phyloP scores from a whole-genome alignment of 2,329 filamentous ascomycete genomes.

The Endothia cerciana region DNA sequence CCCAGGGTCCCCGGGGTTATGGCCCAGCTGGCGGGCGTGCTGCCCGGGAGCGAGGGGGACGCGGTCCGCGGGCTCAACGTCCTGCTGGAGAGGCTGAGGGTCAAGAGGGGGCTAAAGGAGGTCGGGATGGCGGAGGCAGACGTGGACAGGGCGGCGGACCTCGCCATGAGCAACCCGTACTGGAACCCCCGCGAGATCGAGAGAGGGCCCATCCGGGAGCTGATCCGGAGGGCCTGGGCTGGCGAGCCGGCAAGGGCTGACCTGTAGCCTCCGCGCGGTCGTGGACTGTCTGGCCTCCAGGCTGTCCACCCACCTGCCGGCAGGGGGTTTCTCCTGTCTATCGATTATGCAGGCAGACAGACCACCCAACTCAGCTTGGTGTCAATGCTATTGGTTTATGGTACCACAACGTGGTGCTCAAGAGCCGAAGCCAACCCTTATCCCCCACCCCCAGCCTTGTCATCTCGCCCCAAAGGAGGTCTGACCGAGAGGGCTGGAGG shows the following conservation, averaged over 20 bases:
- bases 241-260: constrained; percentile 59
- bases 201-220: constrained; percentile 53
- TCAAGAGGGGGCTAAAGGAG: constrained; percentile 55
- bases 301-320: no score
- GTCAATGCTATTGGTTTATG: no score
- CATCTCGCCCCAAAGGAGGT: no score
- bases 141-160: constrained; percentile 59
- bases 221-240: constrained; percentile 60
- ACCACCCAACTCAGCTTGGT: no score
- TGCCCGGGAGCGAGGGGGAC: constrained; percentile 60
- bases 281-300: no score
- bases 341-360: no score
- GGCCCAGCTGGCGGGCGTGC: constrained; percentile 53
- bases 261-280: constrained; percentile 38
- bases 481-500: no score
- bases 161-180: constrained; percentile 60
- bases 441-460: no score
- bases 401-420: no score
- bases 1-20: constrained; percentile 57
- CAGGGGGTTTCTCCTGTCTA: no score
- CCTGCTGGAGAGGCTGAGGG: constrained; percentile 54
- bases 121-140: constrained; percentile 62
- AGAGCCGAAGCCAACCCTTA: no score
- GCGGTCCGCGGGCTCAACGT: constrained; percentile 61
- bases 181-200: constrained; percentile 60